Percentiles rank a stretch among this genome's conserved stretches.
phyloP scores from a whole-genome alignment of 441 rosid species.

The Gossypium aridum region DNA sequence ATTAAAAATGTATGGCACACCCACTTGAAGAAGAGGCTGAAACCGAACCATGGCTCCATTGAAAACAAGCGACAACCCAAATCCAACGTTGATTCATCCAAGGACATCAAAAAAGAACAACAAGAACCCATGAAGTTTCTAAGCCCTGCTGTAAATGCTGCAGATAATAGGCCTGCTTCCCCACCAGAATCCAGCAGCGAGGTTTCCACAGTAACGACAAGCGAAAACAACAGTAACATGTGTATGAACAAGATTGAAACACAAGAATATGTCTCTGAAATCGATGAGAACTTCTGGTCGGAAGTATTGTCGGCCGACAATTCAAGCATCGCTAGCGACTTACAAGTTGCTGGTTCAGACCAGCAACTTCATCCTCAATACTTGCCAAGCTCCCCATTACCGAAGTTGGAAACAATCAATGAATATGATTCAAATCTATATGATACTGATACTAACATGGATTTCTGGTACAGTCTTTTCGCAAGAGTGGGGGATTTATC shows the following conservation, averaged over 20 bases:
- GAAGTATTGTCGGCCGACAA: constrained; percentile 39
- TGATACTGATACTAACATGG: constrained; percentile 18
- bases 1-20: constrained; percentile 56
- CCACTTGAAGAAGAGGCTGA: constrained; percentile 39
- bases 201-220: constrained; percentile 23
- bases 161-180: background rate
- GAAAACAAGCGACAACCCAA: background rate
- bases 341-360: constrained; percentile 1
- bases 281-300: constrained; percentile 44
- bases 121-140: background rate
- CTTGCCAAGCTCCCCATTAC: constrained; percentile 11
- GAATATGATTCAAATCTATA: constrained; percentile 9
- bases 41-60: background rate
- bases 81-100: background rate
- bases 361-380: background rate
- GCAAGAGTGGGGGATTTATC: constrained; percentile 23
- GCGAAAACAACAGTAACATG: constrained; percentile 5
- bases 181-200: constrained; percentile 23
- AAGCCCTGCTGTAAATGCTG: background rate
- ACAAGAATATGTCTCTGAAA: constrained; percentile 16
- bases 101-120: background rate
- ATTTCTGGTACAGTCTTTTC: constrained; percentile 37
- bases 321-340: constrained; percentile 11
- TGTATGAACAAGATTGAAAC: constrained; percentile 15
- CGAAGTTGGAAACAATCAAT: constrained; percentile 7